Evolutionary conservation across 306 rosid genomes (phyloP), one percentile per base, ranked within the genome.

Genomic region (Acacia crassicarpa): DNA sequence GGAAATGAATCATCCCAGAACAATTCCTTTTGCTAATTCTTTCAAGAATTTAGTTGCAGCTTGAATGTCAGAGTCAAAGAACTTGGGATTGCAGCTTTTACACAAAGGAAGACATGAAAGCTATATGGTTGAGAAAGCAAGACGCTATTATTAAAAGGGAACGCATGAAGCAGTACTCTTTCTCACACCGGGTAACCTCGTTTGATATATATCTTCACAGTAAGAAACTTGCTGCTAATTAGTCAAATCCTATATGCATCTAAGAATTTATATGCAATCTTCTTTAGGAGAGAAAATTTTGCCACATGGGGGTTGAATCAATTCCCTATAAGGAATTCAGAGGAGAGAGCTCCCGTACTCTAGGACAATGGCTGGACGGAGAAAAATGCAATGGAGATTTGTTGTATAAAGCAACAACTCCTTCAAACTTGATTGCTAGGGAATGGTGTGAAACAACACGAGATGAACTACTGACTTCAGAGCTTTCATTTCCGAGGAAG

Each of bases 151-250:
- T 46, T 81, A 94, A 90, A 88, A 88, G 94, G 81, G 97, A 92
- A 58, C 91, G 97, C 79, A 90, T 91, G 96, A 87, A 83, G 80
- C 93, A 89, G 77, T 94, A 92, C 84, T 92, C 98, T 13, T 91
- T 85, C 85, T 94, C 98, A 44, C 93, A 90, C 22, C 79, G 89
- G 89, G 97, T 94, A 92, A 71, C 71, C 78, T 58, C 61, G 38
- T 79, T 72, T 80, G n/a, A 30, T 63, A 22, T 63, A 22, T 59
- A 9, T 40, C 77, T 68, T 67, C 20, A 40, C 67, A 27, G 54
- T 53, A 41, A 46, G 40, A 78, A 35, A 4, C 44, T 59, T 20
- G 40, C 54, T 72, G 43, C 16, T 45, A 71, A 13, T 20, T 44
- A 70, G 54, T 46, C 54, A 70, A 27, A 70, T 14, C 69, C 32